Base-by-base conservation (phyloP, 2,329 filamentous ascomycete species). In the Nothophoma quercina region DNA sequence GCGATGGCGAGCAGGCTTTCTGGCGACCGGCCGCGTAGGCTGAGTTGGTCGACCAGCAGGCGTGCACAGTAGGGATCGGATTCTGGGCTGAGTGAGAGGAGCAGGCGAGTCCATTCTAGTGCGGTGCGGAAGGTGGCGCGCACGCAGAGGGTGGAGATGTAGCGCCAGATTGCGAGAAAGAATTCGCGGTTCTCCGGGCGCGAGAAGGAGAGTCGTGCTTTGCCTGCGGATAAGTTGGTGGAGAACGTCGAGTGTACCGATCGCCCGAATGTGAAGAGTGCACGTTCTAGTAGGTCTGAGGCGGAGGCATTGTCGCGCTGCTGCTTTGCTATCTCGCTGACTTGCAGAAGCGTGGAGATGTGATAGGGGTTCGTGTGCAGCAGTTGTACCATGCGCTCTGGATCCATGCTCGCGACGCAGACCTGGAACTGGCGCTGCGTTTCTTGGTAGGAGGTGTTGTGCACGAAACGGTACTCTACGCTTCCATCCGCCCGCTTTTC, bases 121-220 rank as follows among this genome's bases (percentile, higher is more conserved):
- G 92, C 91, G 1, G 95, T 98, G 38, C 92, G 84, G 81, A 91
- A 96, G 1, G 93, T 97, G n/a, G 93, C 92, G 64, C 96, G 93
- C 76, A 91, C 87, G 13, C 91, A 83, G 18, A 99, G 80, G 60
- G 91, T 95, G 63, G 85, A 85, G 64, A 98, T 88, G 66, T 97
- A 97, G 62, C 93, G 87, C 80, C 92, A 96, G 7, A 88, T 90
- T 1, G 91, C 90, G 28, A 98, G 85, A 87, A 90, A 96, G 59
- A 99, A 87, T 72, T 98, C 93, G 34, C 95, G 84, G 72, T 98
- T 98, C 72, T 96, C 93, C 0, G 89, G 88, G 29, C 91, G 82
- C 16, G 82, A 77, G 69, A 97, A 98, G 67, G 93, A 86, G 8
- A 99, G 78, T 13, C 91, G 84, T 5, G 91, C 93, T 61, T 87